These are phyloP conservation scores for Alternaria sp. DNA, from an alignment of 2,329 filamentous ascomycete genomes.

Conservation along the genomic window DNA sequence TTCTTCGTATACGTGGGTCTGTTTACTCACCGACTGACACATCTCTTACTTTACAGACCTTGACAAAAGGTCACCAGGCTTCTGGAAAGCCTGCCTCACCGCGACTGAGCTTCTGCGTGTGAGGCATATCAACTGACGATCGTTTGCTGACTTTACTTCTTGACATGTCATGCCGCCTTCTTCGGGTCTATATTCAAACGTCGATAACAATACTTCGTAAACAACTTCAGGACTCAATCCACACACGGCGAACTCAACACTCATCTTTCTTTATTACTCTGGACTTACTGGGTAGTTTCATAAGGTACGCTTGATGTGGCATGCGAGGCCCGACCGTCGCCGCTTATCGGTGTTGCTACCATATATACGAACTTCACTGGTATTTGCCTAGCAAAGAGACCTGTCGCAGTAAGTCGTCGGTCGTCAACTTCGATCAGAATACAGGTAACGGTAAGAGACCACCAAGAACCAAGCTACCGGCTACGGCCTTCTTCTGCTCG, in stretches of 20 bases:
- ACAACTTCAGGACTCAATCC: neutral
- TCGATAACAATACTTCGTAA: neutral
- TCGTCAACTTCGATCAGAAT: neutral
- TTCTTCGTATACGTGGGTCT: neutral
- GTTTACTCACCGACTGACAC: neutral
- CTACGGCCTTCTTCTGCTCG: neutral
- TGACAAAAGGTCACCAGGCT: neutral
- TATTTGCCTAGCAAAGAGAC: neutral
- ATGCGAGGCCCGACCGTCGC: neutral
- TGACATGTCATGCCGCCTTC: neutral
- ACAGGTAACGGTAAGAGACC: neutral
- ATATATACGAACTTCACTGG: neutral
- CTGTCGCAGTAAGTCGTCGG: neutral
- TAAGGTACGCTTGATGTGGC: neutral
- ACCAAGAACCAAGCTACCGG: neutral
- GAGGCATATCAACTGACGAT: rapidly evolving
- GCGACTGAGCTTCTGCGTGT: neutral
- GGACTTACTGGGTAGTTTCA: neutral
- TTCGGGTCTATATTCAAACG: neutral
- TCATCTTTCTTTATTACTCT: neutral
- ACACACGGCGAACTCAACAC: neutral
- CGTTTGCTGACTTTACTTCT: neutral
- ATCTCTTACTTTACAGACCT: neutral
- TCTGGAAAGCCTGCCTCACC: neutral
- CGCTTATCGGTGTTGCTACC: neutral